Percentiles rank a stretch among this genome's conserved stretches.
Conservation (phyloP, 2,329 filamentous ascomycete species). For the Paracoccidioides lutzii region DNA sequence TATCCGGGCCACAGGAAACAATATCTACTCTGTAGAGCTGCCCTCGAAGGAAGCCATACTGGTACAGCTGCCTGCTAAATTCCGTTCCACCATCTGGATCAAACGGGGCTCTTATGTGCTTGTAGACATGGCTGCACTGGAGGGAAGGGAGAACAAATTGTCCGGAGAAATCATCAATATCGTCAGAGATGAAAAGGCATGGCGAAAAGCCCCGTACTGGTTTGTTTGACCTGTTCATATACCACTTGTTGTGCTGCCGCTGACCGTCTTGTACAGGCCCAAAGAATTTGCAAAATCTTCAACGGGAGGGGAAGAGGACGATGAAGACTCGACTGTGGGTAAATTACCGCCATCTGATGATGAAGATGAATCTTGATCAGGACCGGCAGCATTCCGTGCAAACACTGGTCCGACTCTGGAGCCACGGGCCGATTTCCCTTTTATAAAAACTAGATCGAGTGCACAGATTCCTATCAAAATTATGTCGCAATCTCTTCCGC, state of each 20-base stretch:
- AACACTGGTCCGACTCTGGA: not conserved
- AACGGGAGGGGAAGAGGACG: conserved; percentile 58
- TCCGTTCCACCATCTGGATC: conserved; percentile 89
- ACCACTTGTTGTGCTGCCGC: not conserved
- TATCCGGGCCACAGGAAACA: conserved; percentile 74
- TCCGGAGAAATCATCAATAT: conserved; percentile 86
- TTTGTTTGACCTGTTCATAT: conserved; percentile 26
- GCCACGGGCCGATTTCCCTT: not conserved
- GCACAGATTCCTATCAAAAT: not conserved
- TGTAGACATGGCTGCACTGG: conserved; percentile 55
- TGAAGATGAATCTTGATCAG: conserved; percentile 36
- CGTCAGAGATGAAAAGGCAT: conserved; percentile 78
- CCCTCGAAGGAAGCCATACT: conserved; percentile 54
- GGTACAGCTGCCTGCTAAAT: conserved; percentile 70
- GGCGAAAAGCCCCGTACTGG: conserved; percentile 87
- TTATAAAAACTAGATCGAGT: not conserved
- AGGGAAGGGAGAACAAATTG: conserved; percentile 61
- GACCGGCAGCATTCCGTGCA: not conserved
- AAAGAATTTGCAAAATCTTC: conserved; percentile 60
- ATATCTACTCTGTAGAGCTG: conserved; percentile 67
- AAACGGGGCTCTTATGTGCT: conserved; percentile 79
- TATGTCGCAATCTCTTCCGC: not conserved
- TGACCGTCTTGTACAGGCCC: conserved; percentile 45
- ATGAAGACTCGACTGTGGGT: conserved; percentile 67
- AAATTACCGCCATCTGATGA: conserved; percentile 75